A percentile compares a stretch with the other conserved stretches of the same genome.
These are phyloP conservation scores for Grosmannia penicillata DNA, from an alignment of 2,329 filamentous ascomycete genomes.

Conservation along the genomic window DNA sequence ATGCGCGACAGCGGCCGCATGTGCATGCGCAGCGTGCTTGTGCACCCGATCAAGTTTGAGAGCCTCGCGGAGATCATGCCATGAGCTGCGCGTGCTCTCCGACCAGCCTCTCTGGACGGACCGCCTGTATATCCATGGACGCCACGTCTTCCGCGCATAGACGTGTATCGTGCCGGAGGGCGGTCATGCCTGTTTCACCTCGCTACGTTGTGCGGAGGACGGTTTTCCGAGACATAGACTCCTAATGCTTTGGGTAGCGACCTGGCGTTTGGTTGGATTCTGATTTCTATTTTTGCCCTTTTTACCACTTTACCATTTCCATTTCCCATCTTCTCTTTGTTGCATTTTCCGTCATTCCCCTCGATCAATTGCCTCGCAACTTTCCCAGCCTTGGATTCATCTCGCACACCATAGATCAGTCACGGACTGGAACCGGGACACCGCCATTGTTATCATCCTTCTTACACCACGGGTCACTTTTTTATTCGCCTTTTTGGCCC, in stretches of 20 bases:
- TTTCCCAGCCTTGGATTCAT: background rate
- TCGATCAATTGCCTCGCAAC: background rate
- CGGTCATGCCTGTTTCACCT: too few species aligned
- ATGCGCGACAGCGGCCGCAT: slow-evolving; percentile 47
- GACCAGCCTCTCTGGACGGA: too few species aligned
- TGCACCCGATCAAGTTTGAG: slow-evolving; percentile 68
- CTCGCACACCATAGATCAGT: background rate
- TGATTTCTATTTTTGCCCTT: background rate
- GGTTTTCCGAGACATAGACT: background rate
- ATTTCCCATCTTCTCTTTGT: background rate
- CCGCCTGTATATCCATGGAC: too few species aligned
- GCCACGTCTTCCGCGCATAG: too few species aligned
- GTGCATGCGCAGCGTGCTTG: slow-evolving; percentile 64
- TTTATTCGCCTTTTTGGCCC: too few species aligned
- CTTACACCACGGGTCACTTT: too few species aligned
- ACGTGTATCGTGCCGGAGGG: too few species aligned
- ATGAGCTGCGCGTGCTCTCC: too few species aligned
- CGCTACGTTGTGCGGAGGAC: too few species aligned
- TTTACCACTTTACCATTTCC: too few species aligned
- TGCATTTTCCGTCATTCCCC: background rate
- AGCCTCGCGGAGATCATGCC: slow-evolving; percentile 14
- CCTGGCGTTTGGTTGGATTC: background rate
- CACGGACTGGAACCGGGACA: background rate
- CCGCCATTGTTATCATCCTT: background rate
- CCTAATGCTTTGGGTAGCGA: background rate